phyloP scores from a whole-genome alignment of 257 asterid species.

The Ajuga chamaepitys region DNA sequence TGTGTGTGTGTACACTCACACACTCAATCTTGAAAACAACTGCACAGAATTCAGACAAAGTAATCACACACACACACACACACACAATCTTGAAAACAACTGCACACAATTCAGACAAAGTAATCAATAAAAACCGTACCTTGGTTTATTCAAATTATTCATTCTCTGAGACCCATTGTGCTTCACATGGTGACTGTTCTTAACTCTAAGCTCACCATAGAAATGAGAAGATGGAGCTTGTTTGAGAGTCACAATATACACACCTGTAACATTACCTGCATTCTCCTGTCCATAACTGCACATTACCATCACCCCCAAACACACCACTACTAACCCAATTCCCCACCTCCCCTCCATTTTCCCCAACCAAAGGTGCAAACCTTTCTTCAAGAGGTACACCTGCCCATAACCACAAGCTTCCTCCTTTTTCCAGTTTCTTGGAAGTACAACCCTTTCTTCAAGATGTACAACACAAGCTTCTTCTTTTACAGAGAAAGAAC shows the following conservation, averaged over 20 bases:
- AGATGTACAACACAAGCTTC: slow-evolving; percentile 26
- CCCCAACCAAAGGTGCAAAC: background rate
- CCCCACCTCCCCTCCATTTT: slow-evolving; percentile 46
- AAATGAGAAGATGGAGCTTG: slow-evolving; percentile 60
- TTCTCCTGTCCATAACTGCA: slow-evolving; percentile 34
- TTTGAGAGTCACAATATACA: slow-evolving; percentile 82
- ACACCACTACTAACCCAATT: slow-evolving; percentile 22
- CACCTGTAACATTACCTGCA: slow-evolving; percentile 42
- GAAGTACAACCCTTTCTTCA: slow-evolving; percentile 19
- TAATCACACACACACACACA: too few relatives aligned
- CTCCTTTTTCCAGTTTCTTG: slow-evolving; percentile 14
- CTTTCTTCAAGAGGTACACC: slow-evolving; percentile 30
- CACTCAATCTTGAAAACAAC: background rate
- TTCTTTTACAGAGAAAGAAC: slow-evolving; percentile 15
- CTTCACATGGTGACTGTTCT: slow-evolving; percentile 28
- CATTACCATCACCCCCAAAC: slow-evolving; percentile 40
- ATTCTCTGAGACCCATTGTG: slow-evolving; percentile 34
- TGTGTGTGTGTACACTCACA: too few relatives aligned
- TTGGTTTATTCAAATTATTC: slow-evolving; percentile 47
- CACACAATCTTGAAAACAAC: slow-evolving; percentile 5
- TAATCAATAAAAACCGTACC: slow-evolving; percentile 17
- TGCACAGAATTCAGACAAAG: too few relatives aligned
- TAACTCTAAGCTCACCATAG: slow-evolving; percentile 43
- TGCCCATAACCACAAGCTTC: slow-evolving; percentile 22
- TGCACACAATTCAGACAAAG: background rate